Evolutionary conservation across 163 green algal species (phyloP).

Genomic region (Volvox carteri): DNA sequence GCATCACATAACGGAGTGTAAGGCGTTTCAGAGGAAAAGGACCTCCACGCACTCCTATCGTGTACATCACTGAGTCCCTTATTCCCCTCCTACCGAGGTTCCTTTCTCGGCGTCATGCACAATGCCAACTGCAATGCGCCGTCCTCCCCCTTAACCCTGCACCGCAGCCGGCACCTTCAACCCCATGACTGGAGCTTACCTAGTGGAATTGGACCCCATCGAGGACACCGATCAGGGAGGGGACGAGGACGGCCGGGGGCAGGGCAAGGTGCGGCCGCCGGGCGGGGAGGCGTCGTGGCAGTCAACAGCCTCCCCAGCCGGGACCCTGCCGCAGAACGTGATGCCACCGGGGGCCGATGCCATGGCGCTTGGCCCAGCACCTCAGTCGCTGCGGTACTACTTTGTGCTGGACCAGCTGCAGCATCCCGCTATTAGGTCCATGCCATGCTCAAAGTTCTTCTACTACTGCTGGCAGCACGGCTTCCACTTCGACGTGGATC

Average conservation of each 20-base stretch:
- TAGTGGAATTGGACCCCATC: slow-evolving; percentile 53
- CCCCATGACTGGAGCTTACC: slow-evolving; percentile 55
- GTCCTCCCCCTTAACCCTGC: background rate
- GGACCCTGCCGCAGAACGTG: background rate
- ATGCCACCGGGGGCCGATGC: background rate
- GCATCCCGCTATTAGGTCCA: slow-evolving; percentile 58
- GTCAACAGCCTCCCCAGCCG: background rate
- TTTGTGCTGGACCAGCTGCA: slow-evolving; percentile 65
- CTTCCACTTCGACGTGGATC: slow-evolving; percentile 72
- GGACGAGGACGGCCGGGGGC: slow-evolving; percentile 5
- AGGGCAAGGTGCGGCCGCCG: background rate
- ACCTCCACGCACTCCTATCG: no score
- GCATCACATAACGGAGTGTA: no score
- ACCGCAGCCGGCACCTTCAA: slow-evolving; percentile 53
- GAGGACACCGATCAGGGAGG: slow-evolving; percentile 30
- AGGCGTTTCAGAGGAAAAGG: no score
- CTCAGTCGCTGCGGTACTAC: slow-evolving; percentile 63
- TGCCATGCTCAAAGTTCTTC: slow-evolving; percentile 70
- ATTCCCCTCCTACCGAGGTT: no score
- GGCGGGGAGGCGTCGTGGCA: background rate
- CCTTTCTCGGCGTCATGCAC: no score
- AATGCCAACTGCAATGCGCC: no score
- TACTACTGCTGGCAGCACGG: slow-evolving; percentile 68
- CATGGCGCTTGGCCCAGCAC: background rate
- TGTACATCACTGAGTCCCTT: no score